Base-by-base conservation (phyloP, 1,284 basidiomycete species). In the Schizophyllum commune region DNA sequence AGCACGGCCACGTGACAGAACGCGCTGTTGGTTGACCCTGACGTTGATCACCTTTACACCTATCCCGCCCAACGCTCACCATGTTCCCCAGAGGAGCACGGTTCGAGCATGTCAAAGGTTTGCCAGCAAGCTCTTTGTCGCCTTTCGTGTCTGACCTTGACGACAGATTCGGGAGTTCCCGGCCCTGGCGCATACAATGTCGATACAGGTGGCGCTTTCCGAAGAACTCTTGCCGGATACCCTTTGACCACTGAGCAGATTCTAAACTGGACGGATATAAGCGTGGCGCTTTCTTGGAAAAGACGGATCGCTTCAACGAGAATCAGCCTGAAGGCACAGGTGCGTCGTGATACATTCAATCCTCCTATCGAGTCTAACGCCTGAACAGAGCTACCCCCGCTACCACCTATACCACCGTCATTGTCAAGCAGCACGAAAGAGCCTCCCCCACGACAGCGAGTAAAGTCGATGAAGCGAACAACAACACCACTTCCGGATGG, bases 271-370 rank as follows among this genome's bases (percentile, higher is more conserved):
- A 83, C 52, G 68, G 74, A 8, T 81, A 84, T 67, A 85, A 84
- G 67, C 76, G 77, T 17, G 81, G 82, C 1, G 81, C 81, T 22
- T 81, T 84, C 63, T 71, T 83, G 1, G 83, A 84, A 70, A 83
- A 82, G 65, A 71, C 79, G 4, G 77, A 80, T 56, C 73, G 83
- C 4, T 83, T 83, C 68, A 63, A 66, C 27, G 75, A 78, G 63
- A 75, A 81, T 21, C 77, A 68, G 6, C 71, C 74, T 0, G 75
- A 80, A 7, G 67, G 71, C 11, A 73, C 77, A 66, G 81, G 83
- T 83, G 61, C 56, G 13, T 33, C 32, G 21, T 32, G 20, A n/a
- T 33, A 52, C 51, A 57, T 56, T 47, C 5, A 19, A 20, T 47
- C 8, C 52, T 6, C n/a, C 7, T 22, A 19, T 21, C 52, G 15